Evolutionary conservation across 1,139 yeast genomes (phyloP).

Genomic region (Saccharomyces hybrid): DNA sequence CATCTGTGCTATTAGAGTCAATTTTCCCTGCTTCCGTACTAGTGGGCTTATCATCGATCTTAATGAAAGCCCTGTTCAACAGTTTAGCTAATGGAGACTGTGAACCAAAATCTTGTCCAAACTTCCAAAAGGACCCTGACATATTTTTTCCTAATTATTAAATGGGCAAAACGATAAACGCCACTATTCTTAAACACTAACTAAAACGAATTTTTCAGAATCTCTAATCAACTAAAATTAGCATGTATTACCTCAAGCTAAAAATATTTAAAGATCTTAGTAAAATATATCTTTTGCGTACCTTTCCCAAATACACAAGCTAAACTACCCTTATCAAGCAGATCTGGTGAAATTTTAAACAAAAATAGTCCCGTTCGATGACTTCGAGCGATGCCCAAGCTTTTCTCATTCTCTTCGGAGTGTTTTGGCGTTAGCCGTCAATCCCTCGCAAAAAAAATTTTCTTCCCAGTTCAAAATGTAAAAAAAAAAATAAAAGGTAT

Average conservation of each 20-base stretch:
- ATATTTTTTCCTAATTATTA: constrained; percentile 29
- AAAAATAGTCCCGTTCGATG: background rate
- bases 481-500: background rate
- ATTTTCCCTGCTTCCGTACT: constrained; percentile 12
- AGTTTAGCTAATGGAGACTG: constrained; percentile 67
- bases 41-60: constrained; percentile 18
- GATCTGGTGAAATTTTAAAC: background rate
- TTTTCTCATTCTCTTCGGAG: background rate
- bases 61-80: constrained; percentile 39
- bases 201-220: background rate
- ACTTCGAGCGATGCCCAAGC: constrained; percentile 1
- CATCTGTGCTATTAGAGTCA: constrained; percentile 5
- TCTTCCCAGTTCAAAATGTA: background rate
- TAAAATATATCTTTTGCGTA: background rate
- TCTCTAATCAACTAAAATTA: background rate
- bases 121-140: constrained; percentile 89
- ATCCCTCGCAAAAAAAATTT: background rate
- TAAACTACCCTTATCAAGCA: background rate
- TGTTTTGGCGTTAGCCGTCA: background rate
- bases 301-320: background rate
- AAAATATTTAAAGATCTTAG: background rate
- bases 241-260: background rate
- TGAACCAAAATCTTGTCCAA: constrained; percentile 75
- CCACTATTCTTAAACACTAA: background rate
- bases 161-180: background rate